A percentile compares a stretch with the other conserved stretches of the same genome.
phyloP scores from a whole-genome alignment of 257 asterid species.

The Mentha longifolia region DNA sequence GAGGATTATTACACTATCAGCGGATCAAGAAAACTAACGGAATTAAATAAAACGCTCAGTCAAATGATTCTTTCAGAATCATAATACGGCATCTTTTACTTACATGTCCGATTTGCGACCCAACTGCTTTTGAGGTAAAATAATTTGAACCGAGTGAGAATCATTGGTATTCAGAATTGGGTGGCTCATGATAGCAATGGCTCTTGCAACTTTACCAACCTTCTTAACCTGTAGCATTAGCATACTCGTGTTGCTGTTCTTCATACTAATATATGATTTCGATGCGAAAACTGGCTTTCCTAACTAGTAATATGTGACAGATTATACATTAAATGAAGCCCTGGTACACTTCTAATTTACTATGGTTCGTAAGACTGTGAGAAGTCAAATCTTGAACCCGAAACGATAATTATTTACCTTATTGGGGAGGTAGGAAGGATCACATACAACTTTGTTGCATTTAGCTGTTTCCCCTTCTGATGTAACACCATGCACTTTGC shows the following conservation, averaged over 20 bases:
- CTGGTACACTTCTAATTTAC: too few relatives aligned
- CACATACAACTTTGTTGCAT: slow-evolving; percentile 93
- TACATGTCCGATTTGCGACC: slow-evolving; percentile 92
- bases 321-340: too few relatives aligned
- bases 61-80: background rate
- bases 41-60: too few relatives aligned
- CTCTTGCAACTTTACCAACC: slow-evolving; percentile 90
- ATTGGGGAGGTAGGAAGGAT: slow-evolving; percentile 85
- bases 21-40: too few relatives aligned
- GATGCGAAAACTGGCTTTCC: too few relatives aligned
- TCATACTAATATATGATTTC: background rate
- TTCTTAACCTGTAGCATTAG: slow-evolving; percentile 57
- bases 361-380: too few relatives aligned
- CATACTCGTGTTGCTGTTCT: background rate
- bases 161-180: slow-evolving; percentile 86
- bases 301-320: too few relatives aligned
- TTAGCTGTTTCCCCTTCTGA: slow-evolving; percentile 95
- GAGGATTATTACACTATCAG: too few relatives aligned
- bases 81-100: slow-evolving; percentile 16
- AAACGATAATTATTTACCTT: slow-evolving; percentile 49
- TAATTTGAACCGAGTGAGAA: slow-evolving; percentile 84
- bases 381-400: too few relatives aligned
- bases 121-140: slow-evolving; percentile 94
- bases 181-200: slow-evolving; percentile 95
- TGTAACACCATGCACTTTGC: slow-evolving; percentile 83